Base-by-base conservation (phyloP, 1,284 basidiomycete genomes). In the Apiotrichum laibachii region DNA sequence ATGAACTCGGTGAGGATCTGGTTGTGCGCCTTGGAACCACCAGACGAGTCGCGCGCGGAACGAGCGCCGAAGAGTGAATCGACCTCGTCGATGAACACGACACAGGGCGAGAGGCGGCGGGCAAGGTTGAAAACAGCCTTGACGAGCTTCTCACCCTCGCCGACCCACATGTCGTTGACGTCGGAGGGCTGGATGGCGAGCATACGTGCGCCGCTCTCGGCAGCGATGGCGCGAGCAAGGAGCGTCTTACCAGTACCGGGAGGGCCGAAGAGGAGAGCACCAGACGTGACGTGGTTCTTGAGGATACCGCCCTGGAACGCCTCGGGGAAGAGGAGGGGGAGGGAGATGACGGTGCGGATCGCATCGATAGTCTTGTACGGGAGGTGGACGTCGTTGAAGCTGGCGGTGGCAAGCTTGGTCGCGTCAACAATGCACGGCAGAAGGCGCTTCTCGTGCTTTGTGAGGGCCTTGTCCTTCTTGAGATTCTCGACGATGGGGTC, bases 31-130 rank as follows among this genome's bases (percentile, higher is more conserved):
- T 88, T 85, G 15, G 67, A 61, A 81, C 81, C 88, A 63, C 90
- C 87, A 8, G 90, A 91, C 55, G 86, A 86, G 61, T 91, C 89
- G 22, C 89, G 85, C 18, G 86, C 88, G 67, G 87, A 85, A 26
- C 94, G 87, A 33, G 92, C 91, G 34, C 91, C 90, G 65, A 97
- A 93, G 1, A 98, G 82, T 1, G 90, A 90, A 72, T 98, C 94
- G 56, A 97, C 90, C 77, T 98, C 94, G 76, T 98, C 94, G 61
- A 98, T 82, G 80, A 98, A 98, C 55, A 98, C 85, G 54, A 98
- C 92, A 67, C 92, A 95, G 1, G 94, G 94, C 2, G 92, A 89
- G 18, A 96, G 79, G 44, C 85, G 84, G 34, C 92, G 85, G 2
- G 94, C 94, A 35, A 97, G 84, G 42, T 88, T 86, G 79, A 98